Evolutionary conservation across 1,284 basidiomycete species (phyloP), one percentile per base, ranked within the genome.

Genomic region (Tylopilus sp.): DNA sequence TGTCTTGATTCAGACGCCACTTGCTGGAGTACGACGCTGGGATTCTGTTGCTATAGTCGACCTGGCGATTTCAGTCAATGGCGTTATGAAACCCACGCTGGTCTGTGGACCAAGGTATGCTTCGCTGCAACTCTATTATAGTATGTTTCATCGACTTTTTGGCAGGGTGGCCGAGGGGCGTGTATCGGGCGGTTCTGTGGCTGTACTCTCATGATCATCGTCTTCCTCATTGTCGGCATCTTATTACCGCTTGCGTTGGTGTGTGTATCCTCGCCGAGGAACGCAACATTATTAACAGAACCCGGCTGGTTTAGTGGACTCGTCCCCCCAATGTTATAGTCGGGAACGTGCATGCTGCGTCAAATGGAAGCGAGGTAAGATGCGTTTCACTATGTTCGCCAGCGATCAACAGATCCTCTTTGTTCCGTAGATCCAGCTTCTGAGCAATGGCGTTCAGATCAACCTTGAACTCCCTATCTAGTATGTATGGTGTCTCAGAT

Each of bases 271-370:
- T 24, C 31, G 14, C 33, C 21, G 24, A 41, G 35, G n/a, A 37
- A 42, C 4, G 7, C n/a, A 31, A 28, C 30, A 9, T 42, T 40
- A 43, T 40, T 66, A 4, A 63, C 5, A n/a, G 29, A 26, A 55
- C 20, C 53, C 44, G 35, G 18, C 17, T 42, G 35, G 39, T 28
- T 52, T 45, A 93, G 91, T 94, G 84, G 80, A 76, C 89, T 45
- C 80, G 83, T 28, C 91, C 91, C 7, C 91, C 91, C 0, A 79
- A 81, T 54, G 72, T 93, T 48, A 63, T 68, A n/a, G 74, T 94
- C 52, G 81, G 85, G 40, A 65, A 70, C 38, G 77, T 86, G 26
- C 66, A 74, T 17, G 51, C 74, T 29, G 56, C 75, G 58, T 58
- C 68, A 55, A 67, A 65, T 55, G 66, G 67, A 47, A 71, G 69